Evolutionary conservation across 768 basidiomycete species (phyloP), one percentile per base, ranked within the genome.

Genomic region (Amanita jacksonii): DNA sequence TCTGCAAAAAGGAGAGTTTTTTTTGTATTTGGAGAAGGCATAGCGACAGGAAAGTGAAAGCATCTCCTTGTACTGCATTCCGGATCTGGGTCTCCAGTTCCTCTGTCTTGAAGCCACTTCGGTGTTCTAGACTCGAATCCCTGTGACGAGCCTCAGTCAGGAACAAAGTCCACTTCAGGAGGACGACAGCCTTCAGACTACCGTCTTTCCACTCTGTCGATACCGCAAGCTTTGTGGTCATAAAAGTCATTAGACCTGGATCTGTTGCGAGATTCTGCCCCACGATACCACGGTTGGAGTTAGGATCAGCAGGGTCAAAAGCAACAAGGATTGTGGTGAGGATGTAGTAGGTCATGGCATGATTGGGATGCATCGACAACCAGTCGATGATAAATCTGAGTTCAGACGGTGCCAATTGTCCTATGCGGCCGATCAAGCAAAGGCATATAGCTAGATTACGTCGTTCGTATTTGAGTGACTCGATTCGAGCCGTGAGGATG

Each of bases 131-230:
- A 3, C 71, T 68, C 1, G 77, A 64, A 52, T 87, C 78, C 15
- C 74, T 73, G 56, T 83, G 79, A 19, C 88, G 72, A 5, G 78
- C 72, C 50, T 87, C 81, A 1, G 87, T 81, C 51, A 90, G 66
- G 59, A 89, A 88, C 46, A 93, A 68, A 0, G 89, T 84, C 88
- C 89, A 93, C 55, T 88, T 87, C 30, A 96, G 70, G n/a, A 84
- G 62, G 4, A 92, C 55, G 1, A 74, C 70, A 0, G 87, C 81
- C 54, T 82, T 85, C 12, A 94, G 62, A 1, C 79, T 78, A 1
- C 70, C 62, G 15, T 83, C 79, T 43, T 72, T 81, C 87, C 88
- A 91, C 12, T 69, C 62, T 2, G 73, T 62, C 2, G 69, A 52
- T 7, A 72, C 55, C 10, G 69, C 64, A 5, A 85, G 62, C 48